phyloP scores from a whole-genome alignment of 228 moss, liverwort and hornwort genomes.

The Sphagnum fallax region DNA sequence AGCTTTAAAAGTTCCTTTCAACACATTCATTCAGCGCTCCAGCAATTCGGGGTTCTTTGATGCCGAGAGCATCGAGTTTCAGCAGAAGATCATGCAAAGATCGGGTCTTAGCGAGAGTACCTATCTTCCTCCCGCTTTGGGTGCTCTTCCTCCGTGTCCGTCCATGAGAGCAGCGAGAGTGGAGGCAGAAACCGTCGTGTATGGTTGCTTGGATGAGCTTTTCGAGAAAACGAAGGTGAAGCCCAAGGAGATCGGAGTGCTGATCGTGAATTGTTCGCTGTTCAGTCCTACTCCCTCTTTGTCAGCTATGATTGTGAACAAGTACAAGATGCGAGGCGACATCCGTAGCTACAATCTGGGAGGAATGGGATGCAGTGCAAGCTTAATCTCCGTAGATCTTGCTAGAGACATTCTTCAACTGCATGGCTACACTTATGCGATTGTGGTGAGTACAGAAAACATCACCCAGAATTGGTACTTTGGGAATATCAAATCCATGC shows the following conservation, averaged over 20 bases:
- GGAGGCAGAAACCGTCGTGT: background rate
- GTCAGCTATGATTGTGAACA: slow-evolving; percentile 11
- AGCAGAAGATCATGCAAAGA: background rate
- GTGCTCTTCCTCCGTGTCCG: background rate
- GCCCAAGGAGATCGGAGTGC: slow-evolving; percentile 4
- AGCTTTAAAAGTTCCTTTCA: background rate
- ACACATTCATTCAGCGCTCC: background rate
- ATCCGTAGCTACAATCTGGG: slow-evolving; percentile 3
- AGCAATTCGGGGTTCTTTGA: background rate
- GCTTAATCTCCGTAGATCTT: slow-evolving; percentile 4
- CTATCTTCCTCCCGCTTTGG: background rate
- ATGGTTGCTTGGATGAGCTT: background rate
- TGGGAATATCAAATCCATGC: slow-evolving; percentile 5
- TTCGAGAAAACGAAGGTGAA: slow-evolving; percentile 1
- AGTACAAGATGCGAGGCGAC: slow-evolving; percentile 11
- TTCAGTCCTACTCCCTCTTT: slow-evolving; percentile 6
- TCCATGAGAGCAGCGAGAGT: background rate
- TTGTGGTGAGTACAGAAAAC: slow-evolving; percentile 7
- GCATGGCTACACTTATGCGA: slow-evolving; percentile 3
- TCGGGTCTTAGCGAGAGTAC: background rate
- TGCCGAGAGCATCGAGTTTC: background rate
- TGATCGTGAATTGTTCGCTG: slow-evolving; percentile 6
- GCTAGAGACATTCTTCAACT: slow-evolving; percentile 7
- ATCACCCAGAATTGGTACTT: slow-evolving; percentile 9
- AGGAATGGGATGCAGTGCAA: slow-evolving; percentile 10